Base-by-base conservation (phyloP, 345 rosid species). In the Clausena lansium region DNA sequence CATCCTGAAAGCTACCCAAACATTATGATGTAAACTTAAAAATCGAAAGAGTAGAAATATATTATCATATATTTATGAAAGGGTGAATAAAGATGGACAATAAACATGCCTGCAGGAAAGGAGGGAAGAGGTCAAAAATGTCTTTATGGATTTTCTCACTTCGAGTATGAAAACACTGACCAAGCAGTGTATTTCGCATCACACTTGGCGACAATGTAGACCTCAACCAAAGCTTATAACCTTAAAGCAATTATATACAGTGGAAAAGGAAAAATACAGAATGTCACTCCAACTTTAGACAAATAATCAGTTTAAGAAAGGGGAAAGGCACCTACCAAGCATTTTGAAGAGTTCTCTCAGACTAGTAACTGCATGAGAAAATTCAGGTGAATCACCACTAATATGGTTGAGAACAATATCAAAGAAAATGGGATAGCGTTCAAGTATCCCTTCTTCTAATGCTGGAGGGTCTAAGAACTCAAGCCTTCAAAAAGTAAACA, bases 181-280 rank as follows among this genome's bases (percentile, higher is more conserved):
- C 98, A 87, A 96, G 75, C 74, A 96, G 84, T 41, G 99, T 94
- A 83, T 94, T 94, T 75, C 97, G 92, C 99, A 96, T 90, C 84
- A 91, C 97, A 81, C 97, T 91, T 66, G 98, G 97, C 80, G 99
- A 94, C 84, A 96, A 81, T 24, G 97, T 90, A 85, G 99, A 86
- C 83, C 98, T 89, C 83, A 96, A 83, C 99, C 99, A 96, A 76
- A 96, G 93, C 90, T 94, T 96, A 85, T 93, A 94, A 84, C 99
- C 99, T 96, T 81, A 74, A 81, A 79, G 71, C 72, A 78, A 78
- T 70, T 75, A 57, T 72, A 81, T 76, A 73, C 33, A 74, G 28
- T 67, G 36, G 62, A 75, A 30, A 75, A 76, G 38, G 60, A 74
- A 58, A 30, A 47, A 33, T 57, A 39, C 50, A 61, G 45, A 36